These are phyloP conservation scores for Byssochlamys sp. DNA, from an alignment of 2,329 filamentous ascomycete genomes.

Conservation along the genomic window DNA sequence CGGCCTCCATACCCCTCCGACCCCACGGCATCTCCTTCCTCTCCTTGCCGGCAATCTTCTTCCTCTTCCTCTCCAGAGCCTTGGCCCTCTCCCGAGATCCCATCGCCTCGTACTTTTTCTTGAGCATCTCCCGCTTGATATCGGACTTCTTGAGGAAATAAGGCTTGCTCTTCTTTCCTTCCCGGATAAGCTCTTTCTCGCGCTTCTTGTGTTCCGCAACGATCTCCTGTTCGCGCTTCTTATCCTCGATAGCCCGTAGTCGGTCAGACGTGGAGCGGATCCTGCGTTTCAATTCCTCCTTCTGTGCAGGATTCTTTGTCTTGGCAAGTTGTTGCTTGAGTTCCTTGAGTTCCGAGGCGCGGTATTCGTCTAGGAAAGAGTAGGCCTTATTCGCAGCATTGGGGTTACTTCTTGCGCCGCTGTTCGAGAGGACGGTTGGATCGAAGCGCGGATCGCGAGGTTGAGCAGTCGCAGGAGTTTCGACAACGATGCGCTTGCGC, in stretches of 20 bases:
- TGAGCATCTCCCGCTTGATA: constrained; percentile 73
- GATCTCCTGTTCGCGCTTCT: constrained; percentile 61
- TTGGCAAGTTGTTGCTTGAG: constrained; percentile 59
- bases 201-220: constrained; percentile 65
- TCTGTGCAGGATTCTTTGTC: constrained; percentile 55
- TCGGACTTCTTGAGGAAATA: constrained; percentile 90
- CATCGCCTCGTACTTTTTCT: constrained; percentile 72
- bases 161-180: constrained; percentile 70
- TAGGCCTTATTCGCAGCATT: constrained; percentile 62
- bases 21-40: constrained; percentile 61
- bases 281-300: constrained; percentile 61
- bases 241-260: constrained; percentile 59
- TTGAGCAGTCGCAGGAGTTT: constrained; percentile 46
- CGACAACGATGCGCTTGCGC: constrained; percentile 65
- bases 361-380: constrained; percentile 78
- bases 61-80: constrained; percentile 74
- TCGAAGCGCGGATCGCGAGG: constrained; percentile 85
- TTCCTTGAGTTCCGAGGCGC: constrained; percentile 68
- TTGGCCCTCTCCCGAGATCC: constrained; percentile 75
- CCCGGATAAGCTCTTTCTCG: constrained; percentile 74
- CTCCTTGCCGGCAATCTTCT: constrained; percentile 81
- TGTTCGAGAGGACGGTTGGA: constrained; percentile 40
- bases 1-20: constrained; percentile 34
- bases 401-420: constrained; percentile 21
- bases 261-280: constrained; percentile 70